Conservation (phyloP, 106 monocot species). For the Phalaenopsis equestris region DNA sequence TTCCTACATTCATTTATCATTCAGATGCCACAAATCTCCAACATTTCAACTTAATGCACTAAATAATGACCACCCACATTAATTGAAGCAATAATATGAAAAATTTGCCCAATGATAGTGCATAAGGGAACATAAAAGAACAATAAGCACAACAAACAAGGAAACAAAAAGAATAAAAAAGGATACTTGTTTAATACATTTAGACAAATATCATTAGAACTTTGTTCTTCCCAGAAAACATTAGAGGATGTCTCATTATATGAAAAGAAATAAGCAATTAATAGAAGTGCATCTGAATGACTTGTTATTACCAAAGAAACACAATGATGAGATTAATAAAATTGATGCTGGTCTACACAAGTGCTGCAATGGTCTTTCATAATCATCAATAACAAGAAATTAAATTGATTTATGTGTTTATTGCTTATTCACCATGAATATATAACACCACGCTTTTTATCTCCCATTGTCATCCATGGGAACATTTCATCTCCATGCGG, state of each 20-base stretch:
- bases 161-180: not conserved
- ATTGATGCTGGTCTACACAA: not conserved
- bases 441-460: too few species aligned
- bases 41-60: too few species aligned
- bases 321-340: not conserved
- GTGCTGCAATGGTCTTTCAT: too few species aligned
- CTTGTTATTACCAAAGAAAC: not conserved
- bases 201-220: not conserved
- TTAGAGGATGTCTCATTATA: not conserved
- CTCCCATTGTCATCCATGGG: too few species aligned
- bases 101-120: not conserved
- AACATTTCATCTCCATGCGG: not conserved
- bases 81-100: not conserved
- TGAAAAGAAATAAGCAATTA: not conserved
- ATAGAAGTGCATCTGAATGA: not conserved
- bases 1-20: too few species aligned
- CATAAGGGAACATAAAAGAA: not conserved
- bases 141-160: not conserved
- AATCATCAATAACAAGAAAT: not conserved
- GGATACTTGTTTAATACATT: not conserved
- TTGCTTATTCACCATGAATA: not conserved
- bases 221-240: not conserved
- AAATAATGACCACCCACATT: too few species aligned
- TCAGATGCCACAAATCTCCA: too few species aligned
- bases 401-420: not conserved